Conservation (phyloP, 1,139 yeast genomes). For the Nadsonia starkeyi-henricii region DNA sequence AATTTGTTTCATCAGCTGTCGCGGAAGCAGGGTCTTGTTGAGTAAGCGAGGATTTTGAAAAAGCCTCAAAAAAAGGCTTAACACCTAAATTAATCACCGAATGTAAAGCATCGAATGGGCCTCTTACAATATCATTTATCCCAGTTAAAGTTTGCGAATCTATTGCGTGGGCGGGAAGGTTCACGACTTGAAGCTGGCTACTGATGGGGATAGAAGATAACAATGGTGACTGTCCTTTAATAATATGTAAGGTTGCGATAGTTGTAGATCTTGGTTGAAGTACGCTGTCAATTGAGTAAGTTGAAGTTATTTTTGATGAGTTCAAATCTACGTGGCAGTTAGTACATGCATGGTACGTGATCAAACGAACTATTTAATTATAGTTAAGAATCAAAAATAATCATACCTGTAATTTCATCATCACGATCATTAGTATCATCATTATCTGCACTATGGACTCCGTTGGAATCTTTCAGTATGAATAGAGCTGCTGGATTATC, state of each 20-base stretch:
- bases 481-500: not conserved
- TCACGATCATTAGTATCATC: no score
- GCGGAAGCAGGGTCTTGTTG: not conserved
- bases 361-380: no score
- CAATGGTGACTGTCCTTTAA: not conserved
- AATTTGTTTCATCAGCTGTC: not conserved
- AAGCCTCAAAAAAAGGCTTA: not conserved
- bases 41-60: not conserved
- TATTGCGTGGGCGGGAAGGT: not conserved
- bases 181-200: not conserved
- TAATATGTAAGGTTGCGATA: not conserved
- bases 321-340: no score
- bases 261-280: not conserved
- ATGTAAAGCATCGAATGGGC: not conserved
- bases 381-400: not conserved
- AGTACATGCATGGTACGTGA: no score
- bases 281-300: not conserved
- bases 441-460: not conserved
- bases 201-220: not conserved
- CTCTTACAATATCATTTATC: not conserved
- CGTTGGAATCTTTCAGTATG: not conserved
- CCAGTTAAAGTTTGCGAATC: not conserved
- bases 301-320: no score
- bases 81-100: not conserved
- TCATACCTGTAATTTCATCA: not conserved